phyloP scores from a whole-genome alignment of 192 early-diverging fungal genomes.

The Rhizophagus sp. region DNA sequence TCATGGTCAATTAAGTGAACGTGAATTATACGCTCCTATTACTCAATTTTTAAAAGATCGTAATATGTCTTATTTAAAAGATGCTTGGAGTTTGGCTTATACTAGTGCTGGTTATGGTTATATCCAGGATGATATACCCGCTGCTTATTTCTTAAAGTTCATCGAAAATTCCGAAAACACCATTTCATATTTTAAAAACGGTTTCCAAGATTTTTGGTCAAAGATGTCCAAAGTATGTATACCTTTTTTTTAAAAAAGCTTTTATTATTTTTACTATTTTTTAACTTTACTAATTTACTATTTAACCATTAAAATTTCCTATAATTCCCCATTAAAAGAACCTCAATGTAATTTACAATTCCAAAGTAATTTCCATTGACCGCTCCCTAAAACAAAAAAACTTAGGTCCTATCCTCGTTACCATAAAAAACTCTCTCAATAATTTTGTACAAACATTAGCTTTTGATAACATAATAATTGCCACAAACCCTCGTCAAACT shows the following conservation, averaged over 20 bases:
- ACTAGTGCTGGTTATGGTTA: constrained; percentile 27
- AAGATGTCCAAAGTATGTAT: constrained; percentile 12
- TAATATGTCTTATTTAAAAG: constrained; percentile 7
- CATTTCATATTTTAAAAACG: constrained; percentile 11
- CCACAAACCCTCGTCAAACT: constrained; percentile 22
- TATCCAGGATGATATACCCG: constrained; percentile 11
- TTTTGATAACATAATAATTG: constrained; percentile 16
- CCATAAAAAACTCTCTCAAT: neutral
- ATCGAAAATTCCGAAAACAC: constrained; percentile 13
- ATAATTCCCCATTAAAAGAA: neutral
- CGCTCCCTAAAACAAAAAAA: constrained; percentile 8
- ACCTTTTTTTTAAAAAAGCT: neutral
- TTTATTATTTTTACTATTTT: too few species aligned
- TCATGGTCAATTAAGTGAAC: constrained; percentile 9
- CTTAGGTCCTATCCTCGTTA: constrained; percentile 6
- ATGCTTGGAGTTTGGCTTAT: constrained; percentile 23
- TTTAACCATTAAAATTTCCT: neutral
- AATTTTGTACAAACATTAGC: constrained; percentile 1
- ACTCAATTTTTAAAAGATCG: constrained; percentile 12
- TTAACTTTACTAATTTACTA: too few species aligned
- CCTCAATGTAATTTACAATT: neutral
- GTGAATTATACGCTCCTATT: constrained; percentile 7
- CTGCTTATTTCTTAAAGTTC: constrained; percentile 10
- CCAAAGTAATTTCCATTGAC: constrained; percentile 15
- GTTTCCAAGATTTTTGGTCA: constrained; percentile 15